Percentiles rank a stretch among this genome's conserved stretches.
These are phyloP conservation scores for Talaromyces liani DNA, from an alignment of 495 filamentous ascomycete species.

Conservation along the genomic window DNA sequence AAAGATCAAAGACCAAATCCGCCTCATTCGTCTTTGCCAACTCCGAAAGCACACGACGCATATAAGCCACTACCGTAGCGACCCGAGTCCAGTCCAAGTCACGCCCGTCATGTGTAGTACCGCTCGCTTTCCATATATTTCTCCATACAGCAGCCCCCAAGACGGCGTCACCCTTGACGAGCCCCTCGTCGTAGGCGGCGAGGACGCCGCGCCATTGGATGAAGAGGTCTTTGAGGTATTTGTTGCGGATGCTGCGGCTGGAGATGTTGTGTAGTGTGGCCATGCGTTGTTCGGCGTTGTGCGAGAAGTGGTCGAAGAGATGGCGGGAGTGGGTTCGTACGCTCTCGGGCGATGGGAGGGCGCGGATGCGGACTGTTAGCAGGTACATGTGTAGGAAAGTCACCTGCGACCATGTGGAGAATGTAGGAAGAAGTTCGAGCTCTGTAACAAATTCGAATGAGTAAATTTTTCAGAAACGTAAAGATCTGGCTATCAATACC, in stretches of 20 bases:
- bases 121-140: conserved; percentile 73
- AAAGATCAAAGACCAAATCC: conserved; percentile 33
- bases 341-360: conserved; percentile 54
- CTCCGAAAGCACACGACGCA: conserved; percentile 57
- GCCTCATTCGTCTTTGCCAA: conserved; percentile 59
- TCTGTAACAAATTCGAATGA: conserved; percentile 18
- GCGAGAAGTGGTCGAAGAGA: conserved; percentile 87
- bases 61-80: conserved; percentile 70
- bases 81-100: conserved; percentile 65
- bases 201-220: conserved; percentile 83
- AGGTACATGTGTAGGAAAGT: conserved; percentile 96
- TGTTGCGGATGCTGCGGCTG: conserved; percentile 59
- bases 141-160: conserved; percentile 86
- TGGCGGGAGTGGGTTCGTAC: conserved; percentile 61
- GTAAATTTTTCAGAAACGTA: background rate
- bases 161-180: conserved; percentile 76
- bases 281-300: conserved; percentile 85
- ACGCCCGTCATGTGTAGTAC: conserved; percentile 26
- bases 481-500: conserved; percentile 39
- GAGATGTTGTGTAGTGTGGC: conserved; percentile 59
- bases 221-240: conserved; percentile 87
- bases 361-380: conserved; percentile 76
- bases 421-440: conserved; percentile 68
- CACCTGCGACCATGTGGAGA: conserved; percentile 91
- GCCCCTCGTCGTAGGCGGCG: conserved; percentile 79